Evolutionary conservation across 148 eudicot species (phyloP), one percentile per base, ranked within the genome.

Genomic region (Rhododendron vialii): DNA sequence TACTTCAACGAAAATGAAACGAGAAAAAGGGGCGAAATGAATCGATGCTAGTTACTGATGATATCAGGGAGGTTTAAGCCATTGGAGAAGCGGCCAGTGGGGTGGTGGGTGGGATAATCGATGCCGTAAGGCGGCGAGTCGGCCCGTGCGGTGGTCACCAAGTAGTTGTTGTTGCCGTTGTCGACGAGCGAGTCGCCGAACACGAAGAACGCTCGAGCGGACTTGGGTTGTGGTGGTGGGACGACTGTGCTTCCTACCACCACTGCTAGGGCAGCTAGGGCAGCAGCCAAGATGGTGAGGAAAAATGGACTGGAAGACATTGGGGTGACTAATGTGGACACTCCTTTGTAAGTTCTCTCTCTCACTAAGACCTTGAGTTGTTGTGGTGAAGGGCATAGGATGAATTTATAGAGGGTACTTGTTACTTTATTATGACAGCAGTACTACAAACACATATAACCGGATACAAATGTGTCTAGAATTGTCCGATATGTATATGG

Each of bases 101-200:
- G 93, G 4, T 91, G 92, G 45, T 87, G 92, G 17, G 89, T 89
- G 3, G 98, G 96, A 47, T 88, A 91, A 67, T 95, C 98, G 13
- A 95, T 89, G 84, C 98, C 98, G 78, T 95, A 95, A 2, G 98
- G 98, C 3, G 91, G 93, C 61, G 88, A 83, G 83, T 95, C 94
- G 0, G 98, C 98, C 65, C 98, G 84, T 2, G 98, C 98, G 0
- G 93, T 87, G 82, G 98, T 95, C n/a, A 82, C 90, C 86, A 95
- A 85, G 88, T 67, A 95, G 87, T 95, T 94, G 92, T 95, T 95
- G 88, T 95, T 95, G 73, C 98, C 98, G 85, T 86, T 95, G 79
- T 95, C 98, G 15, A 95, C 98, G 0, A 95, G 90, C 1, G 98
- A 95, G 63, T 95, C 98, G 2, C 98, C 98, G 28, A 95, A 95